Base-by-base conservation (phyloP, 257 asterid species). In the Solanum gandarillasii region DNA sequence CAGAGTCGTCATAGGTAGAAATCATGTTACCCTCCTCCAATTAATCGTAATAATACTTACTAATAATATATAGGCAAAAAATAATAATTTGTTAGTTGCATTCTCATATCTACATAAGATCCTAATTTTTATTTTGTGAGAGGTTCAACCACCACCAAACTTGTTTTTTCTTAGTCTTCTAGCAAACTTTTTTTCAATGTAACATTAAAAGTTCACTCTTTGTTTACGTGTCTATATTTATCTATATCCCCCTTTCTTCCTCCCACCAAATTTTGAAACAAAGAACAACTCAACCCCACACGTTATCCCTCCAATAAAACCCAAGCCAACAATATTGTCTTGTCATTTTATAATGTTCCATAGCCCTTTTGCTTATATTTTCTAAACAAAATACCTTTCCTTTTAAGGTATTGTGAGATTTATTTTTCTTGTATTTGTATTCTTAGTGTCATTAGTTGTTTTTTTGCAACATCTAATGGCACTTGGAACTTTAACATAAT, bases 131-230 rank as follows among this genome's bases (percentile, higher is more conserved):
- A 41, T 89, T 89, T 70, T 68, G 70, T 87, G 90, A 70, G 94
- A 86, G 94, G 96, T 93, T 94, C 96, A 95, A 95, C 98, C 90
- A 94, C 98, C 98, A 95, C 92, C 98, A 90, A 94, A 92, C 86
- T 86, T 89, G 43, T 86, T 60, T 84, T 84, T 83, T 88, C 87
- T 65, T 89, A 88, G 90, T 87, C 75, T 29, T 29, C 90, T 93
- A 87, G 92, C 94, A 87, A 92, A 81, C 78, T 65, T 81, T 85
- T 85, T 91, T 52, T 48, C 86, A 88, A 93, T 93, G 94, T 86
- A 10, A 41, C 90, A 86, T 86, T 92, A 89, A 89, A 35, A 89
- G 84, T 90, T 90, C 91, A 88, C 58, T 21, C 65, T 88, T 92
- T 89, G 90, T 89, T 90, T 87, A 89, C 90, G 94, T 91, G 92